A percentile compares a stretch with the other conserved stretches of the same genome.
Evolutionary conservation across 164 flowering plant genomes (phyloP).

Genomic region (Litsea cubeba): DNA sequence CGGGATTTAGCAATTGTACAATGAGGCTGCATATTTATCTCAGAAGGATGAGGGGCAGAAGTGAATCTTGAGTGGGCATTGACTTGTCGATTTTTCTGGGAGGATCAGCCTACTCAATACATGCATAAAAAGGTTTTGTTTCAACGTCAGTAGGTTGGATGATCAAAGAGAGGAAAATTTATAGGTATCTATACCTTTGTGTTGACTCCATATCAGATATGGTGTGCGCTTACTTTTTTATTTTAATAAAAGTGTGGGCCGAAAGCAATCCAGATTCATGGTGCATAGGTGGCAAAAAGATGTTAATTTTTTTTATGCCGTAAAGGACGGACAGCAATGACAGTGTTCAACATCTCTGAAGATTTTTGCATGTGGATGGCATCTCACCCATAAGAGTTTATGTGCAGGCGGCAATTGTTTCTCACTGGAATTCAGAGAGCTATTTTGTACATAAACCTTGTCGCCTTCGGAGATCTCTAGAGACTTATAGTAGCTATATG

Average conservation of each 20-base stretch:
- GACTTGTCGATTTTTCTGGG: background rate
- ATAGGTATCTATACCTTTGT: background rate
- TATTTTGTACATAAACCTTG: constrained; percentile 5
- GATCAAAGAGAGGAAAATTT: background rate
- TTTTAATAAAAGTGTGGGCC: constrained; percentile 7
- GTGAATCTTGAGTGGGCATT: background rate
- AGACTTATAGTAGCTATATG: background rate
- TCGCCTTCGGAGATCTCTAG: background rate
- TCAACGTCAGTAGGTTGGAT: constrained; percentile 10
- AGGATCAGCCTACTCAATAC: background rate
- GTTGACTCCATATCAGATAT: constrained; percentile 4
- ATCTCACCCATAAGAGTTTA: background rate
- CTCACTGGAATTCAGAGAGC: background rate
- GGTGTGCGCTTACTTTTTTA: background rate
- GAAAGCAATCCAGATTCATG: background rate
- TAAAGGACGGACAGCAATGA: background rate
- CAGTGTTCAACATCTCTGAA: background rate
- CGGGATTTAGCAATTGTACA: constrained; percentile 4
- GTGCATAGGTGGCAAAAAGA: constrained; percentile 1
- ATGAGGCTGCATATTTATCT: background rate
- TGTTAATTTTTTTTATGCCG: background rate
- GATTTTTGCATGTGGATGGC: background rate
- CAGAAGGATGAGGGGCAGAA: background rate
- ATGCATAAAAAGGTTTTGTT: background rate
- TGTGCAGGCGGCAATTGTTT: background rate